A percentile compares a stretch with the other conserved stretches of the same genome.
Conservation (phyloP, 1,284 basidiomycete species). For the Hypsizygus ulmarius region DNA sequence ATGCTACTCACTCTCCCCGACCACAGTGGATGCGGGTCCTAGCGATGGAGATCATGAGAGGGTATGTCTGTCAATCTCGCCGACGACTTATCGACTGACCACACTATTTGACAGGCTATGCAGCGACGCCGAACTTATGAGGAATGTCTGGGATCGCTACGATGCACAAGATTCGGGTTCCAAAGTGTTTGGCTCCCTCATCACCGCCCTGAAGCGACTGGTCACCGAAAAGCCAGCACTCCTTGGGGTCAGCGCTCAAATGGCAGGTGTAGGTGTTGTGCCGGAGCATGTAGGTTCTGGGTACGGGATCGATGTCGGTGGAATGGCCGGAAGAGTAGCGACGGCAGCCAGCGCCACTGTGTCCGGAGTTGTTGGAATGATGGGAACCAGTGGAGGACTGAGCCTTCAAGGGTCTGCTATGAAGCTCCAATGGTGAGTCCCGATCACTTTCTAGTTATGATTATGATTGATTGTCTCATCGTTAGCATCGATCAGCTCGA, state of each 20-base stretch:
- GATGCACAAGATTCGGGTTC: conserved; percentile 63
- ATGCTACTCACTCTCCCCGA: conserved; percentile 38
- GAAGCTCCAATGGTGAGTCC: conserved; percentile 79
- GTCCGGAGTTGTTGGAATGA: conserved; percentile 40
- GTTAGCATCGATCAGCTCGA: conserved; percentile 92
- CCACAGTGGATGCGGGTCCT: conserved; percentile 88
- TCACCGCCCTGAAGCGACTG: conserved; percentile 79
- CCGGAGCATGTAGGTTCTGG: conserved; percentile 34
- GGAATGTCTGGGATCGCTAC: conserved; percentile 79
- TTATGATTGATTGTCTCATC: conserved; percentile 1
- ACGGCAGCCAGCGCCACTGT: conserved; percentile 81
- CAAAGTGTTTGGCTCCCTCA: conserved; percentile 77
- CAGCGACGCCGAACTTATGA: conserved; percentile 78
- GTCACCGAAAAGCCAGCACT: conserved; percentile 85
- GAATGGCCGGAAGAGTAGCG: conserved; percentile 80
- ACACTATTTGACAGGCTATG: conserved; percentile 57
- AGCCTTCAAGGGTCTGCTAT: conserved; percentile 71
- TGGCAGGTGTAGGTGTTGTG: conserved; percentile 73
- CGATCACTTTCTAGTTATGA: not conserved
- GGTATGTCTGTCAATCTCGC: conserved; percentile 42
- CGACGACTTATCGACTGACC: not conserved
- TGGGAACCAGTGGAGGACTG: conserved; percentile 47
- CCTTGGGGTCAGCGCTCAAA: conserved; percentile 76
- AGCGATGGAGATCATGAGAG: conserved; percentile 89
- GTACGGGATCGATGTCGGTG: conserved; percentile 61